These are phyloP conservation scores for Tricholoma furcatifolium DNA, from an alignment of 768 basidiomycete species.

Conservation along the genomic window DNA sequence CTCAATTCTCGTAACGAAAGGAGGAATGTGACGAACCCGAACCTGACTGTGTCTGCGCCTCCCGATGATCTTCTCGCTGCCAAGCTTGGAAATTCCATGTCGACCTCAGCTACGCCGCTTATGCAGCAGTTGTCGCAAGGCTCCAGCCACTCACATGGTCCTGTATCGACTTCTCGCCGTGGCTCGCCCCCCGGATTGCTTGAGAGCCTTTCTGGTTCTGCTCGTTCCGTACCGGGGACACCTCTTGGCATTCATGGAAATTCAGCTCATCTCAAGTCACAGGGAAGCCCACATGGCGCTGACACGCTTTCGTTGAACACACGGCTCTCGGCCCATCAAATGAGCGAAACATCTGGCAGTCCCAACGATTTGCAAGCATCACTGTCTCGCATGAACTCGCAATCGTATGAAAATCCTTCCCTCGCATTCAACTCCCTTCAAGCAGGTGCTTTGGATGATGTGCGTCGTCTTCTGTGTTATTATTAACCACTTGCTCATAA, in stretches of 20 bases:
- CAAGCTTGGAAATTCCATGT: conserved; percentile 42
- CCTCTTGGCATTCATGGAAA: conserved; percentile 58
- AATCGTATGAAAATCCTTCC: conserved; percentile 55
- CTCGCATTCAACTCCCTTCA: conserved; percentile 56
- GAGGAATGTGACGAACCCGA: conserved; percentile 74
- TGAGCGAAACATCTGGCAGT: conserved; percentile 50
- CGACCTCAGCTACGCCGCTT: conserved; percentile 65
- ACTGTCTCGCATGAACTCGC: conserved; percentile 61
- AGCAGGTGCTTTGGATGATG: conserved; percentile 54
- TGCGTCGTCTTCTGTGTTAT: conserved; percentile 26
- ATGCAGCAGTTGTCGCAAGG: conserved; percentile 61
- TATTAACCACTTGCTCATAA: conserved; percentile 12
- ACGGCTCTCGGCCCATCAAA: conserved; percentile 53
- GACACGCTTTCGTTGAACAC: conserved; percentile 61
- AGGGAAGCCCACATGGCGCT: conserved; percentile 64
- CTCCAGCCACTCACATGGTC: conserved; percentile 31
- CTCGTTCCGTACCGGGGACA: conserved; percentile 83
- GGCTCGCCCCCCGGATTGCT: conserved; percentile 69
- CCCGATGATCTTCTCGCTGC: conserved; percentile 46
- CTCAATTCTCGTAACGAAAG: conserved; percentile 56
- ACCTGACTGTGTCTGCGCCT: conserved; percentile 58
- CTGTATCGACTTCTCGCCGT: conserved; percentile 60
- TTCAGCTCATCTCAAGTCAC: conserved; percentile 58
- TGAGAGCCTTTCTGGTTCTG: conserved; percentile 57
- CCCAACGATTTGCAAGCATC: conserved; percentile 67